Evolutionary conservation across 805 yeast species (phyloP).

Genomic region (Cyberlindnera mrakii): DNA sequence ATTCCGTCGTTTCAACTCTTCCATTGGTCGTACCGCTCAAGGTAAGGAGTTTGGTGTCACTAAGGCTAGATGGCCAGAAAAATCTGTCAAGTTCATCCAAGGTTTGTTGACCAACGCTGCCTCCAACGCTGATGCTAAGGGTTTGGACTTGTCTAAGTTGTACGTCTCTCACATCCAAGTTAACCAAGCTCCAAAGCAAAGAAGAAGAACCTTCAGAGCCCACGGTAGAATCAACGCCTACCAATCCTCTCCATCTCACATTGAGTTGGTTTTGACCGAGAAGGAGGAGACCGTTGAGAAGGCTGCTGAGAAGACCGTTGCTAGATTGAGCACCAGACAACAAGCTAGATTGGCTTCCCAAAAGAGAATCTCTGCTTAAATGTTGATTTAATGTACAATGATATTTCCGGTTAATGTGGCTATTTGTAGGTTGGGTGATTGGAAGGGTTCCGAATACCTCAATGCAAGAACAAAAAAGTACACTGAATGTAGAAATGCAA

Average conservation of each 20-base stretch:
- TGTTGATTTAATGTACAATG: constrained; percentile 1
- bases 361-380: constrained; percentile 75
- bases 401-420: no score
- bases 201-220: constrained; percentile 99
- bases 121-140: constrained; percentile 98
- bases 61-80: constrained; percentile 99
- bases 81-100: constrained; percentile 92
- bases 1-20: constrained; percentile 94
- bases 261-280: constrained; percentile 95
- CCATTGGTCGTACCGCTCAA: constrained; percentile 99
- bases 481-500: no score
- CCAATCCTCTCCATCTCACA: constrained; percentile 98
- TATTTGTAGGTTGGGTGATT: no score
- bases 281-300: constrained; percentile 89
- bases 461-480: no score
- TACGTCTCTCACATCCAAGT: constrained; percentile 98
- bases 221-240: constrained; percentile 99
- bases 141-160: constrained; percentile 92
- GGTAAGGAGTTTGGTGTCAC: constrained; percentile 99
- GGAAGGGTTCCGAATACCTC: no score
- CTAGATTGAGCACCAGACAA: constrained; percentile 85
- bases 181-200: constrained; percentile 99
- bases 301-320: constrained; percentile 66
- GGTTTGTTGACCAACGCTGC: constrained; percentile 96
- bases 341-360: constrained; percentile 85